A percentile compares a stretch with the other conserved stretches of the same genome.
These are phyloP conservation scores for Hypoxylon sp. DNA, from an alignment of 2,329 filamentous ascomycete genomes.

Conservation along the genomic window DNA sequence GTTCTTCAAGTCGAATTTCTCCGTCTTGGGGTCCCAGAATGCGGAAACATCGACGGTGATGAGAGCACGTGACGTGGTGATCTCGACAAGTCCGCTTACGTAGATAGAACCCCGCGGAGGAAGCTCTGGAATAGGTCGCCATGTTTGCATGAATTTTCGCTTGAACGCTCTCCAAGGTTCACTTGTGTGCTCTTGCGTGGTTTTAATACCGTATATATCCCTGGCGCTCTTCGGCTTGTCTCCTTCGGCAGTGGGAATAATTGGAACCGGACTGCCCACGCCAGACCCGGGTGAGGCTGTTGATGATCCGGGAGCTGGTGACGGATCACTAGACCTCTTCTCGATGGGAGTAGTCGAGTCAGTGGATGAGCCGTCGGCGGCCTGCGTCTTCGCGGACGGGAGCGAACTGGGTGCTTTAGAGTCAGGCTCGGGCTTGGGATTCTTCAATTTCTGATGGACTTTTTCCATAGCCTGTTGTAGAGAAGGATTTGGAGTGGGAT, in stretches of 20 bases:
- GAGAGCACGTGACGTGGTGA: constrained; percentile 63
- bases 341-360: constrained; percentile 44
- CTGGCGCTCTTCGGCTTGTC: constrained; percentile 42
- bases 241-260: constrained; percentile 33
- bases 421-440: constrained; percentile 39
- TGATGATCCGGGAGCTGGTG: constrained; percentile 40
- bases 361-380: constrained; percentile 46
- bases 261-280: constrained; percentile 36
- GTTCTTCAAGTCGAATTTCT: constrained; percentile 58
- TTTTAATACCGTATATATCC: constrained; percentile 54
- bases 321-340: constrained; percentile 43
- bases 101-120: constrained; percentile 67
- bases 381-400: constrained; percentile 38
- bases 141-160: constrained; percentile 61
- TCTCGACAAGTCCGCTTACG: constrained; percentile 69
- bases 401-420: constrained; percentile 34
- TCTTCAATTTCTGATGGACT: constrained; percentile 50
- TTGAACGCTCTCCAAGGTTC: constrained; percentile 55
- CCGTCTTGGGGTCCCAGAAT: constrained; percentile 71
- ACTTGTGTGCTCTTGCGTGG: constrained; percentile 49
- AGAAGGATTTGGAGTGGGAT: constrained; percentile 40
- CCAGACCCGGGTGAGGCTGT: constrained; percentile 34
- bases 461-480: constrained; percentile 55
- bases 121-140: constrained; percentile 60
- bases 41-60: constrained; percentile 67